Conservation (phyloP, 1,139 yeast genomes). For the Yamadazyma membranifaciens region DNA sequence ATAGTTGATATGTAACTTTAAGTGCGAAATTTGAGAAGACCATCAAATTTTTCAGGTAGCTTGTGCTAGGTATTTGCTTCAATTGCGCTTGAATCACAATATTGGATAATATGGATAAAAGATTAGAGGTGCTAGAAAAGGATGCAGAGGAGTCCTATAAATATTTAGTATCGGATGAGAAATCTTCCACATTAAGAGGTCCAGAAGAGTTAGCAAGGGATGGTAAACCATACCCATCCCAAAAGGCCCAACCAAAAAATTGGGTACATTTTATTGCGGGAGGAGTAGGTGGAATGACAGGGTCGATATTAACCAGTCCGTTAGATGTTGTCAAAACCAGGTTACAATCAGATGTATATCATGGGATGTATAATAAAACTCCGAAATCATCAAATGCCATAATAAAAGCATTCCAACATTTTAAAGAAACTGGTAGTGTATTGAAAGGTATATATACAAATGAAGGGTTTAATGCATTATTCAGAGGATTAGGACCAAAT, state of each 20-base stretch:
- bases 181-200: conserved; percentile 45
- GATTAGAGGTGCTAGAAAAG: conserved; percentile 31
- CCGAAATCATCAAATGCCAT: conserved; percentile 42
- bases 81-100: background rate
- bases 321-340: conserved; percentile 96
- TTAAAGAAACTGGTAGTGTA: conserved; percentile 78
- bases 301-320: conserved; percentile 92
- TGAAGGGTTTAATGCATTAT: conserved; percentile 85
- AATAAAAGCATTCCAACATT: conserved; percentile 60
- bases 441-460: conserved; percentile 61
- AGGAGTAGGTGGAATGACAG: conserved; percentile 97
- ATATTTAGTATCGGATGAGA: conserved; percentile 71
- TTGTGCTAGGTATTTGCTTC: background rate
- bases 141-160: conserved; percentile 62
- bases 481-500: conserved; percentile 95
- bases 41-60: conserved; percentile 2
- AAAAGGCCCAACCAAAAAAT: conserved; percentile 49
- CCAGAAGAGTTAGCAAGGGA: conserved; percentile 15
- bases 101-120: conserved; percentile 12
- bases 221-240: conserved; percentile 12
- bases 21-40: conserved; percentile 1
- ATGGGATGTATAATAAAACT: conserved; percentile 35
- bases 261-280: conserved; percentile 99
- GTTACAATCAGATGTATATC: conserved; percentile 81
- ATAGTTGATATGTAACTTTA: background rate